These are phyloP conservation scores for Anisodus tanguticus DNA, from an alignment of 257 asterid genomes.

Conservation along the genomic window DNA sequence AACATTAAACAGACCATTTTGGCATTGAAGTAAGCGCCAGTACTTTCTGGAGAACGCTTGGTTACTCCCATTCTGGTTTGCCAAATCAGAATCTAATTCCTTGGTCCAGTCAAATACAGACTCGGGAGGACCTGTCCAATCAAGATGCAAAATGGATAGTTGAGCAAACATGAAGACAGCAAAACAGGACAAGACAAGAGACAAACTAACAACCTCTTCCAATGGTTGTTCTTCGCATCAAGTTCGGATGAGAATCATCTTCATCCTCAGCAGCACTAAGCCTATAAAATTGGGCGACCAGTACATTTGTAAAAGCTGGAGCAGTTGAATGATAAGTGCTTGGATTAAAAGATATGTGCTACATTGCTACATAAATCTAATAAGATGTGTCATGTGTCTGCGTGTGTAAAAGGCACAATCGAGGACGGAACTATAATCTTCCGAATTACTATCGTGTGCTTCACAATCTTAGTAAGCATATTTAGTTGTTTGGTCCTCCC, in stretches of 20 bases:
- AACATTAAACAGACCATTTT: conserved; percentile 62
- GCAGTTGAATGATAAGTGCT: conserved; percentile 5
- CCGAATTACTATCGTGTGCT: background rate
- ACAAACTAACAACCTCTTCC: conserved; percentile 64
- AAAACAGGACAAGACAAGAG: conserved; percentile 35
- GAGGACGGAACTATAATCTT: conserved; percentile 1
- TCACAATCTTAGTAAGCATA: background rate
- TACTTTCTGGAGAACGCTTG: conserved; percentile 80
- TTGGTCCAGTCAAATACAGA: conserved; percentile 88
- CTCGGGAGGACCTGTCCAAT: conserved; percentile 78
- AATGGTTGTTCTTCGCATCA: conserved; percentile 71
- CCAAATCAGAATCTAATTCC: conserved; percentile 72
- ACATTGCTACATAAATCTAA: background rate
- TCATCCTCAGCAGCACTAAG: conserved; percentile 84
- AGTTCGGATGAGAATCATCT: conserved; percentile 50
- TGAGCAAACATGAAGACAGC: conserved; percentile 21
- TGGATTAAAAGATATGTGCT: background rate
- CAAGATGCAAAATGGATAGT: conserved; percentile 28
- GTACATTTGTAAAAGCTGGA: background rate
- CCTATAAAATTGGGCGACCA: conserved; percentile 45
- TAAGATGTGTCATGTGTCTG: conserved; percentile 12
- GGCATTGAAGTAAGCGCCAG: conserved; percentile 98
- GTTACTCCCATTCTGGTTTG: conserved; percentile 63
- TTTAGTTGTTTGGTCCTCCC: conserved; percentile 10
- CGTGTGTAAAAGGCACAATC: conserved; percentile 8